Evolutionary conservation across 257 asterid species (phyloP).

Genomic region (Primulina tabacum): DNA sequence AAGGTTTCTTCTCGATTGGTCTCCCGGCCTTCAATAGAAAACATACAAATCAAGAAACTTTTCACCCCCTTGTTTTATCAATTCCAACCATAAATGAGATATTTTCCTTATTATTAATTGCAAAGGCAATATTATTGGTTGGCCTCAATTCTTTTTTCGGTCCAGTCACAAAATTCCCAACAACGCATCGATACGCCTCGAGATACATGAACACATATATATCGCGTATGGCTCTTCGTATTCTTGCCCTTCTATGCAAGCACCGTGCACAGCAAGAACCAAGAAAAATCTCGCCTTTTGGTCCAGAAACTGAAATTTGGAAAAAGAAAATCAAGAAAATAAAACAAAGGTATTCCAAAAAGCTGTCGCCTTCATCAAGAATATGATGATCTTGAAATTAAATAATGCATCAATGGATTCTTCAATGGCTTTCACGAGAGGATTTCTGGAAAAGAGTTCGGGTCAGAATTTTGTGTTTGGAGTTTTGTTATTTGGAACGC

Average conservation of each 20-base stretch:
- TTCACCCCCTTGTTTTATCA: not conserved
- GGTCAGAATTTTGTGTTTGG: constrained; percentile 45
- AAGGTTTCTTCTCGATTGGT: not conserved
- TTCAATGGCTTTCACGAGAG: constrained; percentile 26
- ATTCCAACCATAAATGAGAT: not conserved
- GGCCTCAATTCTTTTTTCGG: constrained; percentile 23
- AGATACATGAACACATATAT: constrained; percentile 13
- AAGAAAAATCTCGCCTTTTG: constrained; percentile 25
- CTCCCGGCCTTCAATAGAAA: not conserved
- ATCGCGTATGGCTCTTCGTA: constrained; percentile 18
- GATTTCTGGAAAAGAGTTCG: constrained; percentile 28
- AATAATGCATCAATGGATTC: constrained; percentile 27
- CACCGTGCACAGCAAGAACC: constrained; percentile 28
- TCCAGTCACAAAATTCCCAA: constrained; percentile 50
- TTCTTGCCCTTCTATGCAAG: constrained; percentile 17
- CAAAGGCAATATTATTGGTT: not conserved
- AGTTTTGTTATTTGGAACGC: constrained; percentile 62
- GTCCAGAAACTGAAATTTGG: constrained; percentile 8
- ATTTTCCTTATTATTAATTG: not conserved
- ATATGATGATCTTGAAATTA: too few species aligned
- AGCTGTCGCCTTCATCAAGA: constrained; percentile 18
- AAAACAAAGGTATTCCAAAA: not conserved
- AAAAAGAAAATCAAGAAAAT: not conserved
- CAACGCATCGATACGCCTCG: constrained; percentile 33
- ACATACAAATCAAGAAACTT: not conserved